A percentile compares a stretch with the other conserved stretches of the same genome.
phyloP scores from a whole-genome alignment of 78 protist species.

The Neovahlkampfia damariscottae region DNA sequence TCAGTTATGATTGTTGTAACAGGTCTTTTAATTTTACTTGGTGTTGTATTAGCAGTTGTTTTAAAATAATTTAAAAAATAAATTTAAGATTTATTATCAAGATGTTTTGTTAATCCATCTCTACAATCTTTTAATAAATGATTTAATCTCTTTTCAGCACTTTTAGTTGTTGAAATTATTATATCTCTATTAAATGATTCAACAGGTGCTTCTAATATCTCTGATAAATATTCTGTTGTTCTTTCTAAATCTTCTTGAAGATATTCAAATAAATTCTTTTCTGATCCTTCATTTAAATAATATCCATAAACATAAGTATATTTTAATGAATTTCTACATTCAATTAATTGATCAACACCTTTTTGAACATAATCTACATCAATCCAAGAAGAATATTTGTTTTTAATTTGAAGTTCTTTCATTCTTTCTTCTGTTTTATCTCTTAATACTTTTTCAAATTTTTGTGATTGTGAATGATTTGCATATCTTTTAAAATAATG shows the following conservation, averaged over 20 bases:
- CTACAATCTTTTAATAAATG: neutral
- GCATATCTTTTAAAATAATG: conserved; percentile 41
- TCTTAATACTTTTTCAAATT: conserved; percentile 13
- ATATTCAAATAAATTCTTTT: conserved; percentile 40
- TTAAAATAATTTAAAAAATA: no score
- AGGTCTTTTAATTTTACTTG: no score
- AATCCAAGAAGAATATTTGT: neutral
- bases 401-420: neutral
- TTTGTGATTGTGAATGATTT: conserved; percentile 33
- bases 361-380: conserved; percentile 25
- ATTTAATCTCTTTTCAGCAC: neutral
- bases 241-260: conserved; percentile 46
- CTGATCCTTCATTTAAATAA: conserved; percentile 16
- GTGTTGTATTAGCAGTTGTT: no score
- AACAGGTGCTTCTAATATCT: conserved; percentile 16
- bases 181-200: neutral
- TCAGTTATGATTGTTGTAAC: no score
- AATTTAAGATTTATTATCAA: no score
- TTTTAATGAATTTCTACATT: conserved; percentile 37
- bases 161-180: neutral
- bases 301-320: conserved; percentile 58
- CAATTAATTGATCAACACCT: conserved; percentile 24
- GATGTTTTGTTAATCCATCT: no score
- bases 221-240: conserved; percentile 31
- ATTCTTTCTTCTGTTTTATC: conserved; percentile 10